Evolutionary conservation across 179 eudicot species (phyloP).

Genomic region (Corrigiola litoralis): DNA sequence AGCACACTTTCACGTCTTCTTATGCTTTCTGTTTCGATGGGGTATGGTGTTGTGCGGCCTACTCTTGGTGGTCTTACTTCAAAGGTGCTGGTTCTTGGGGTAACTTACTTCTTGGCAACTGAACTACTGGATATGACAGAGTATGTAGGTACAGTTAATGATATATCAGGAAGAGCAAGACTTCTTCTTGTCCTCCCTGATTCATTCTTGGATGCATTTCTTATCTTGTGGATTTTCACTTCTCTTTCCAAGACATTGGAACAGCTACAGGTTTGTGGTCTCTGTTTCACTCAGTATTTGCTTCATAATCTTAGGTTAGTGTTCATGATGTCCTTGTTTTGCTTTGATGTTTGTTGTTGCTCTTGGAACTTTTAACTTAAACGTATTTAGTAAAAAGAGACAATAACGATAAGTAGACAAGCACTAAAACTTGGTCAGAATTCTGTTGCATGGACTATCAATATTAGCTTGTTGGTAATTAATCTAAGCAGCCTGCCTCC

Average conservation of each 20-base stretch:
- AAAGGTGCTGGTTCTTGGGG: conserved; percentile 83
- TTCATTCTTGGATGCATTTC: conserved; percentile 79
- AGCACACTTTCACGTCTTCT: conserved; percentile 83
- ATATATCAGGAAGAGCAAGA: conserved; percentile 85
- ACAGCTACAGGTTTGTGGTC: conserved; percentile 73
- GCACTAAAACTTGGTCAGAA: not conserved
- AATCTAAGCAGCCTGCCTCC: not conserved
- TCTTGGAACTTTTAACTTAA: no score
- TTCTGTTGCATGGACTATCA: not conserved
- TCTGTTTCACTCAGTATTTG: not conserved
- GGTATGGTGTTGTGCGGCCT: conserved; percentile 97
- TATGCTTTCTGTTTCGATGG: conserved; percentile 88
- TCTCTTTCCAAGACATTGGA: conserved; percentile 95
- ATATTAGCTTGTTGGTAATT: not conserved
- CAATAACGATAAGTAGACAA: no score
- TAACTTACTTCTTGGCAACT: conserved; percentile 80
- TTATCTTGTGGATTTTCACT: conserved; percentile 91
- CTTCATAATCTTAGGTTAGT: not conserved
- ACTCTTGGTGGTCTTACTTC: conserved; percentile 97
- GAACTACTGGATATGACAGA: conserved; percentile 84
- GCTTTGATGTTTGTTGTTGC: not conserved
- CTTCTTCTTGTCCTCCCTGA: conserved; percentile 80
- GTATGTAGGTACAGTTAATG: conserved; percentile 88
- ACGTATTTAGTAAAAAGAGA: no score
- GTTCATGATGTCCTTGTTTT: not conserved